A percentile compares a stretch with the other conserved stretches of the same genome.
Evolutionary conservation across 208 protist genomes (phyloP).

Genomic region (Leishmania aethiopica): DNA sequence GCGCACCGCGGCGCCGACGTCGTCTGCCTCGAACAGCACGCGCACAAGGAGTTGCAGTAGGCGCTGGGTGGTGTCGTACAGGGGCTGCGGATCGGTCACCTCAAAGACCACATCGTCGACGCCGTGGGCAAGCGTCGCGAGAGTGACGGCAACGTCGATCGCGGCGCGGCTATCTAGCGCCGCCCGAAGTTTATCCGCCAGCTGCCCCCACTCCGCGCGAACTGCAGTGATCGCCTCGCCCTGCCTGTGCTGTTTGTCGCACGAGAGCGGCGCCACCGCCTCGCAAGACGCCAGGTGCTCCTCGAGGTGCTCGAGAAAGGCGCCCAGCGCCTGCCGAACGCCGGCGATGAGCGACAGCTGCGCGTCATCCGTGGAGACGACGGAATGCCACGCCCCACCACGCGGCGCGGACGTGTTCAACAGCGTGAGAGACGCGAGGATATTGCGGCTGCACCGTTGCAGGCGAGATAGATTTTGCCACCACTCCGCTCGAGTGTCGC

Average conservation of each 20-base stretch:
- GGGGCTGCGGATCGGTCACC: conserved; percentile 17
- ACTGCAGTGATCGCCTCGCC: conserved; percentile 9
- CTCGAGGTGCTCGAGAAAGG: conserved; percentile 3
- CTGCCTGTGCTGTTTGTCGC: not conserved
- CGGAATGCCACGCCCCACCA: not conserved
- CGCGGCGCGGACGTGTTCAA: not conserved
- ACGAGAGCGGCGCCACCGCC: not conserved
- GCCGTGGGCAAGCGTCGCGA: conserved; percentile 40
- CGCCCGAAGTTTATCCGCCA: conserved; percentile 11
- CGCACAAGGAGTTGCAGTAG: conserved; percentile 38
- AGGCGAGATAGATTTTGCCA: not conserved
- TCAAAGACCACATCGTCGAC: conserved; percentile 46
- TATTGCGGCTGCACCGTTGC: conserved; percentile 3
- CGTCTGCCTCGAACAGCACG: conserved; percentile 46
- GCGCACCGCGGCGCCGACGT: conserved; percentile 47
- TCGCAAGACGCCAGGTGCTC: not conserved
- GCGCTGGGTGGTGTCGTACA: not conserved
- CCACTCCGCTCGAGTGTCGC: not conserved
- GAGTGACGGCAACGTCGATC: conserved; percentile 37
- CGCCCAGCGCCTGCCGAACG: not conserved
- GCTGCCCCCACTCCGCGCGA: conserved; percentile 17
- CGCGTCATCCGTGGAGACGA: conserved; percentile 2
- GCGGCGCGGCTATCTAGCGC: conserved; percentile 42
- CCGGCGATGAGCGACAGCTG: not conserved
- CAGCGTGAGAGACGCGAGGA: not conserved